Evolutionary conservation across 768 basidiomycete species (phyloP).

Genomic region (Mycena kentingensis): DNA sequence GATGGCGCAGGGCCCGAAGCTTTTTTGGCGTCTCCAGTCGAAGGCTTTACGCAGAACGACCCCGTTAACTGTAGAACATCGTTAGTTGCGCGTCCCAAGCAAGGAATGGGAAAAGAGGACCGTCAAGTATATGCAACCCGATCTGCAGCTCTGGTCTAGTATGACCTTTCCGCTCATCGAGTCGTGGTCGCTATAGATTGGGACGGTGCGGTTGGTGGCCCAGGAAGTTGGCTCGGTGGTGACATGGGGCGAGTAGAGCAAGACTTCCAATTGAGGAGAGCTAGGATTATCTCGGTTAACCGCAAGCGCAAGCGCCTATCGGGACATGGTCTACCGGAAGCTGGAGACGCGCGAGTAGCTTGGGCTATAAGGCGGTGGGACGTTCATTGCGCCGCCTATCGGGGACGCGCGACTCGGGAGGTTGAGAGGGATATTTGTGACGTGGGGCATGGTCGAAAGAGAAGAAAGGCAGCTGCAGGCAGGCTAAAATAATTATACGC

Average conservation of each 20-base stretch:
- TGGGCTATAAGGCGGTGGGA: not conserved
- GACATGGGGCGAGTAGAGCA: slow-evolving; percentile 12
- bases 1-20: not conserved
- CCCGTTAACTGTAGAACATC: slow-evolving; percentile 6
- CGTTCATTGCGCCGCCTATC: too few species aligned
- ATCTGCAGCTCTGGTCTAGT: slow-evolving; percentile 34
- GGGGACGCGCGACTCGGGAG: not conserved
- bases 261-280: slow-evolving; percentile 15
- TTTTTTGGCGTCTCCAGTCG: slow-evolving; percentile 19
- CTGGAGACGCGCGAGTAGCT: slow-evolving; percentile 14
- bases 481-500: not conserved
- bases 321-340: slow-evolving; percentile 10
- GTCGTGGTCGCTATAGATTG: slow-evolving; percentile 44
- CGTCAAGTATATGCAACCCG: slow-evolving; percentile 41
- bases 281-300: not conserved
- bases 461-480: not conserved
- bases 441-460: not conserved
- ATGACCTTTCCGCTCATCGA: slow-evolving; percentile 42
- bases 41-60: slow-evolving; percentile 1
- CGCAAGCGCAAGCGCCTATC: too few species aligned
- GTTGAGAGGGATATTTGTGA: not conserved
- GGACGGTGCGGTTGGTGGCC: slow-evolving; percentile 7
- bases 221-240: slow-evolving; percentile 1
- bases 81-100: too few species aligned
- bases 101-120: too few species aligned